Base-by-base conservation (phyloP, 129 eudicot species). In the Calendula officinalis region DNA sequence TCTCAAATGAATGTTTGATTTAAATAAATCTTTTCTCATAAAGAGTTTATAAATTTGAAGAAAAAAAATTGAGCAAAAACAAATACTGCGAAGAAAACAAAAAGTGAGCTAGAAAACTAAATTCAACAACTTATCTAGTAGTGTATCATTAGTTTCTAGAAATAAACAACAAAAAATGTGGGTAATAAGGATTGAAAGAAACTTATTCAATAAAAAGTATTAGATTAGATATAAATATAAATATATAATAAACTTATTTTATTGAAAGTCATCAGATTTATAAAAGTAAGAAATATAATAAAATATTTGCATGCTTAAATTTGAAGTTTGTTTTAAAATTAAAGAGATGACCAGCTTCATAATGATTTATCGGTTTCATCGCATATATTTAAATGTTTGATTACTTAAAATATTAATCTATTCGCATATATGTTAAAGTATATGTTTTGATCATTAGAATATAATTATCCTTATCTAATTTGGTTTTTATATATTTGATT, bases 331-430 rank as follows among this genome's bases (percentile, higher is more conserved):
- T 37, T 42, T 50, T 37, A 73, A 55, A 34, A 67, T 46, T 56
- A 65, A 56, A 47, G 56, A 56, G 62, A 46, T 62, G 78, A 58
- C 59, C 59, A 54, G 72, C 61, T 73, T 58, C 67, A 47, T 73
- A 65, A 73, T 73, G 72, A 73, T 65, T 64, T 73, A 73, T 73
- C 48, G 72, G 67, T 59, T 58, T 73, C 65, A 46, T 56, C 72
- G 11, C 27, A 46, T 33, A 61, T 70, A 60, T 58, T 47, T 48
- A 70, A 57, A 69, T 14, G 32, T 37, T 38, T 38, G 6, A 68
- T 14, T 48, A 63, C 41, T 54, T 64, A 57, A 56, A 56, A 64
- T 55, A 73, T 10, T 59, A 55, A 36, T 50, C 37, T 73, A 48
- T 64, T 73, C 60, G 56, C 66, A 56, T 73, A 66, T 22, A 2